phyloP scores from a whole-genome alignment of 805 yeast genomes.

The Ascoidea asiatica region DNA sequence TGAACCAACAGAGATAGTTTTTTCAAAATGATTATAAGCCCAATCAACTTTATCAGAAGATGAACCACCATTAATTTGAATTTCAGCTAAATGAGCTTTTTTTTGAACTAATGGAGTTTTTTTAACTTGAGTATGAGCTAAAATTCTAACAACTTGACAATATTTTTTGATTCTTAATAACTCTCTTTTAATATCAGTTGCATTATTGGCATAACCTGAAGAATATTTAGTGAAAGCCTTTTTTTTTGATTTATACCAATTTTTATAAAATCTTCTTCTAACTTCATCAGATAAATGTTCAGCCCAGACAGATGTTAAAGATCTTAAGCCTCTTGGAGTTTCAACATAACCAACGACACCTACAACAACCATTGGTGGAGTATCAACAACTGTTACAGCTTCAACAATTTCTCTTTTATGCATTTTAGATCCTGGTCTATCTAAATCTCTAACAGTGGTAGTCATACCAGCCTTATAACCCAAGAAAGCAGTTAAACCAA shows the following conservation, averaged over 20 bases:
- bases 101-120: conserved; percentile 98
- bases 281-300: conserved; percentile 99
- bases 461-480: conserved; percentile 99
- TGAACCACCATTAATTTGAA: conserved; percentile 99
- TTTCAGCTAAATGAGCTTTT: conserved; percentile 99
- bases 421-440: conserved; percentile 99
- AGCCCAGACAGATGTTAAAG: conserved; percentile 99
- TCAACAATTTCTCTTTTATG: conserved; percentile 99
- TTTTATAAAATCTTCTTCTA: conserved; percentile 99
- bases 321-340: conserved; percentile 99
- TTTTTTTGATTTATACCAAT: conserved; percentile 99
- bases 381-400: conserved; percentile 98
- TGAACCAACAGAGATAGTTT: conserved; percentile 90
- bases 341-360: conserved; percentile 99
- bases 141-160: conserved; percentile 97
- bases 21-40: conserved; percentile 98
- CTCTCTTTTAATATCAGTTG: conserved; percentile 84
- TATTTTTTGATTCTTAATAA: conserved; percentile 97
- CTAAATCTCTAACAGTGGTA: conserved; percentile 98
- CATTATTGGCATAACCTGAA: conserved; percentile 90
- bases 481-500: conserved; percentile 97
- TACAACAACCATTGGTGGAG: conserved; percentile 97
- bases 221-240: conserved; percentile 99
- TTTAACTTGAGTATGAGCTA: conserved; percentile 98
- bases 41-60: conserved; percentile 93